Evolutionary conservation across 2,329 filamentous ascomycete species (phyloP).

Genomic region (Pestalotiopsis sp.): DNA sequence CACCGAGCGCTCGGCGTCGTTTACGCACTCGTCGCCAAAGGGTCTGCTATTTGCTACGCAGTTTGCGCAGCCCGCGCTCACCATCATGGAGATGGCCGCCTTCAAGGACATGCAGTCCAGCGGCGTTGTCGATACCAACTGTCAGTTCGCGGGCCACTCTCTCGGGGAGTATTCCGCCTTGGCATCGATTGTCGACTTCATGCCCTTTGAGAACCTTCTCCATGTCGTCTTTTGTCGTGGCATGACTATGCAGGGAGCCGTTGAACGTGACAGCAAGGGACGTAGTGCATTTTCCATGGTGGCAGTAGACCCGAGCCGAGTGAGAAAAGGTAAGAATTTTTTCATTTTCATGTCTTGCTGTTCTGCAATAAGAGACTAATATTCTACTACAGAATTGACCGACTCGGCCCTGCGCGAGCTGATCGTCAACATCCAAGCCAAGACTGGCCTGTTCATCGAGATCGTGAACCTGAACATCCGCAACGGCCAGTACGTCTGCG

Average conservation of each 20-base stretch:
- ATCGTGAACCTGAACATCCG: constrained; percentile 38
- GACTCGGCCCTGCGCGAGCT: constrained; percentile 25
- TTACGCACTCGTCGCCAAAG: constrained; percentile 27
- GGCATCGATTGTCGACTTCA: constrained; percentile 27
- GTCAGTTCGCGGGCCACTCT: constrained; percentile 33
- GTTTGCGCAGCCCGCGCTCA: constrained; percentile 37
- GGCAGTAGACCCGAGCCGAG: constrained; percentile 31
- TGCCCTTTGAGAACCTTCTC: constrained; percentile 30
- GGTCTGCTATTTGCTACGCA: constrained; percentile 37
- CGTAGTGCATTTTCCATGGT: constrained; percentile 30
- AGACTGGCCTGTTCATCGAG: constrained; percentile 29
- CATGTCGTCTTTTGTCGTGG: constrained; percentile 34
- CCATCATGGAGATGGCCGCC: constrained; percentile 31
- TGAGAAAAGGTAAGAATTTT: constrained; percentile 16
- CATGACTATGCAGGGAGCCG: constrained; percentile 34
- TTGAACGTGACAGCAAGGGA: constrained; percentile 29
- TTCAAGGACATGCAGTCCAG: constrained; percentile 29
- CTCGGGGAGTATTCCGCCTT: constrained; percentile 35
- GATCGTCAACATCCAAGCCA: constrained; percentile 25
- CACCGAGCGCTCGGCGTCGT: constrained; percentile 25
- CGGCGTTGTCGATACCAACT: constrained; percentile 28
- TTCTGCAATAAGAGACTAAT: background rate
- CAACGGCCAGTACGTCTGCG: constrained; percentile 38
- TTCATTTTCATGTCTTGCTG: background rate
- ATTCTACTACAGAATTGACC: constrained; percentile 20